Conservation (phyloP, 2,329 filamentous ascomycete genomes). For the Biscogniauxia mediterranea region DNA sequence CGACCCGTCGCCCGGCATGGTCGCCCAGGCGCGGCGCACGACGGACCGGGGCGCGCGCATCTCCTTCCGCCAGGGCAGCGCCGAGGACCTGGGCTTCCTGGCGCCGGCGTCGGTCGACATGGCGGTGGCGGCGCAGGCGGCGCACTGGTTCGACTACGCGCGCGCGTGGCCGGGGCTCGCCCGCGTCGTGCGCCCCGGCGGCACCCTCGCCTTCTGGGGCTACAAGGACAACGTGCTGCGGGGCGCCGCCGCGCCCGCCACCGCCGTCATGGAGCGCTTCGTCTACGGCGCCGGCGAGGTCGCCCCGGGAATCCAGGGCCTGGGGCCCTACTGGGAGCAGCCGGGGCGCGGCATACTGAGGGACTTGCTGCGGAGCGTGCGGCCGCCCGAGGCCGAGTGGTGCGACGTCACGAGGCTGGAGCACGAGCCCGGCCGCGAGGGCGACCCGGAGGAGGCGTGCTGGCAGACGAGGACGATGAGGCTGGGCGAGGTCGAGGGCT, state of each 20-base stretch:
- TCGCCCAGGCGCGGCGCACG: conserved; percentile 46
- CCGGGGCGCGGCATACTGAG: conserved; percentile 56
- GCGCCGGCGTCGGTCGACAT: conserved; percentile 50
- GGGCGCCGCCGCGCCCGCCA: conserved; percentile 52
- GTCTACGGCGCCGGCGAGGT: conserved; percentile 51
- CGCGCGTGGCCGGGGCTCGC: conserved; percentile 54
- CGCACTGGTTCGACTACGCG: conserved; percentile 65
- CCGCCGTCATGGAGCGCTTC: conserved; percentile 52
- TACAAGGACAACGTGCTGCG: conserved; percentile 63
- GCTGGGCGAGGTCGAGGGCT: conserved; percentile 59
- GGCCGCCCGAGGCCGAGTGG: conserved; percentile 52
- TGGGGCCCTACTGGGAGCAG: conserved; percentile 62
- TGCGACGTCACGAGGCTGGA: conserved; percentile 50
- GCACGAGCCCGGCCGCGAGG: conserved; percentile 53
- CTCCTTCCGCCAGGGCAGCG: conserved; percentile 46
- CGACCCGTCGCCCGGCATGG: conserved; percentile 59
- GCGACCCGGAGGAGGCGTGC: conserved; percentile 36
- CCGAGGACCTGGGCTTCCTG: conserved; percentile 54
- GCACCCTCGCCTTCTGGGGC: conserved; percentile 63
- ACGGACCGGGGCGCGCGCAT: conserved; percentile 45
- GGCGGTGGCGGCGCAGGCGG: conserved; percentile 52
- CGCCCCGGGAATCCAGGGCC: conserved; percentile 42
- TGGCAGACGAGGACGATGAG: conserved; percentile 55
- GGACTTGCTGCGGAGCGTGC: conserved; percentile 48
- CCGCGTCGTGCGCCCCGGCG: conserved; percentile 52